Percentiles rank a stretch among this genome's conserved stretches.
These are phyloP conservation scores for Pseudogymnoascus sp. DNA, from an alignment of 2,329 filamentous ascomycete species.

Conservation along the genomic window DNA sequence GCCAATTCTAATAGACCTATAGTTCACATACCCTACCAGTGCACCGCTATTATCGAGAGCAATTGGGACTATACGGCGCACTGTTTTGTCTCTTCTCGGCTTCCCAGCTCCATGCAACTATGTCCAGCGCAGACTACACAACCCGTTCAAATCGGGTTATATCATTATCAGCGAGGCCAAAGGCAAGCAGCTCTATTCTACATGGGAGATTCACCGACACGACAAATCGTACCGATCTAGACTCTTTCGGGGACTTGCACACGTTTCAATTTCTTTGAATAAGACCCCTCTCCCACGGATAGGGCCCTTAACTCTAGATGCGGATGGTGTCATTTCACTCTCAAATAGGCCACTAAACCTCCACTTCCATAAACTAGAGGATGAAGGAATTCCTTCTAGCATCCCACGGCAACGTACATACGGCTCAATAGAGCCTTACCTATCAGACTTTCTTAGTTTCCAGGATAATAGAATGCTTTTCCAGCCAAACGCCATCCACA, in stretches of 20 bases:
- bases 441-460: conserved; percentile 21
- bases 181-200: not conserved
- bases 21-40: not conserved
- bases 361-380: conserved; percentile 21
- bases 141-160: not conserved
- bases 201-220: not conserved
- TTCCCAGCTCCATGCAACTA: not conserved
- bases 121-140: not conserved
- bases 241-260: not conserved
- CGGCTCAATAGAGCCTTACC: conserved; percentile 21
- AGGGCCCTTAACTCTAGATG: conserved; percentile 20
- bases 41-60: not conserved
- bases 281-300: conserved; percentile 11
- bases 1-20: not conserved
- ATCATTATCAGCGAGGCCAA: not conserved
- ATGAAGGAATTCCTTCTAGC: conserved; percentile 21
- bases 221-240: not conserved
- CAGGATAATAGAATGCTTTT: conserved; percentile 23
- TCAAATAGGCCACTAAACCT: conserved; percentile 20
- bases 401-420: conserved; percentile 24
- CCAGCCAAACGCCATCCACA: conserved; percentile 22
- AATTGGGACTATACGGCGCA: not conserved
- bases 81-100: not conserved
- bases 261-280: not conserved
- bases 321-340: conserved; percentile 19